Evolutionary conservation across 371 early-diverging fungal species (phyloP), one percentile per base, ranked within the genome.

Genomic region (Conidiobolus incongruus): DNA sequence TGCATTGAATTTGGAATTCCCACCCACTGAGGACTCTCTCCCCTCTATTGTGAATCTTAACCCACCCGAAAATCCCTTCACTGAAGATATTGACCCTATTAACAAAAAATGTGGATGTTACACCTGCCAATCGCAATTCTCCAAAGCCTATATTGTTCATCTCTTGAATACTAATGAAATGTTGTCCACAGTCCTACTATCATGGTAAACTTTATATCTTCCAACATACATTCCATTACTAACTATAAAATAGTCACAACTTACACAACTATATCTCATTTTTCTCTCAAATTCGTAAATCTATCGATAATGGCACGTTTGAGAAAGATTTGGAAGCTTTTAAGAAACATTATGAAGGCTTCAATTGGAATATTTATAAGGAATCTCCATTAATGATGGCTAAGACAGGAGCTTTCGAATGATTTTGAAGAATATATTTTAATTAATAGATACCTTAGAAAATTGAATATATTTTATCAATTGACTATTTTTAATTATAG

Each of bases 101-200:
- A 15, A 17, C 22, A 8, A 35, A 35, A 15, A 15, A 21, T 44
- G 44, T 21, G 4, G 20, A 7, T 44, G 44, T 35, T 44, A 44
- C 35, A 26, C 44, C 12, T 44, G 44, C 32, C 7, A 22, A 33
- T 33, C 10, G 8, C 4, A 12, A 44, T 44, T 35, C 26, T 44
- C 44, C 2, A 44, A 23, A 26, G 44, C 44, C 2, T 44, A 44
- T 22, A 36, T 44, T 12, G 33, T 33, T 23, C 44, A 44, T 22
- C 26, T 44, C 5, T 13, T 44, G 11, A 44, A 44, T 22, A 44
- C 44, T 23, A 33, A 35, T 11, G 44, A 44, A 21, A 44, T 44
- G 44, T 24, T 44, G 13, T 32, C 44, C 2, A 24, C 15, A 21
- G 32, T 22, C 35, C 26, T 44, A 29, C 36, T 44, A 16, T 10